Conservation (phyloP, 169 alveolate species). For the Plasmodium malariae region DNA sequence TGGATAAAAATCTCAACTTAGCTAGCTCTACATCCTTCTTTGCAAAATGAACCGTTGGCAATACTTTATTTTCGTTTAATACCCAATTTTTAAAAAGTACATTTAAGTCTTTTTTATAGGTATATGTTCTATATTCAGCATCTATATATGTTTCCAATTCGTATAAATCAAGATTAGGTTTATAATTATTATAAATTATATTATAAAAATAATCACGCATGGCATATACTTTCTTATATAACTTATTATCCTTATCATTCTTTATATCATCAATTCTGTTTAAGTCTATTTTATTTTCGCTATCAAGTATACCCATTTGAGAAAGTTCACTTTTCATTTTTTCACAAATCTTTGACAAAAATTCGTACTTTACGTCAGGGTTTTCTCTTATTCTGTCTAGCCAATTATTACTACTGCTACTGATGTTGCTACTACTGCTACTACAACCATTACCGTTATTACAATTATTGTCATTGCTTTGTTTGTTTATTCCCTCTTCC, state of each 20-base stretch:
- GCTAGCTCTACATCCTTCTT: conserved; percentile 75
- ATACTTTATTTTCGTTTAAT: conserved; percentile 46
- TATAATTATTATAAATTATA: conserved; percentile 59
- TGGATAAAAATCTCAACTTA: conserved; percentile 46
- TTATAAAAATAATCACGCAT: conserved; percentile 76
- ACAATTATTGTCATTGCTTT: background rate
- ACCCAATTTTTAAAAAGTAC: conserved; percentile 68
- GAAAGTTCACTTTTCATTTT: conserved; percentile 49
- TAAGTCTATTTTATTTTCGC: conserved; percentile 50
- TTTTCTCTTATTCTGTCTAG: conserved; percentile 40
- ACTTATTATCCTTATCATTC: conserved; percentile 53
- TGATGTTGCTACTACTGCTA: background rate
- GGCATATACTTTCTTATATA: conserved; percentile 74
- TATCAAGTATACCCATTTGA: conserved; percentile 35
- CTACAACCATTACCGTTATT: background rate
- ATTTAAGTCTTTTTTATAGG: conserved; percentile 64
- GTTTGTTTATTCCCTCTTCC: background rate
- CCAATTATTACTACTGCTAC: background rate
- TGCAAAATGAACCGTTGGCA: conserved; percentile 69
- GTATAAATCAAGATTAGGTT: conserved; percentile 68
- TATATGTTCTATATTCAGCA: conserved; percentile 71
- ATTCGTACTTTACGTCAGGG: conserved; percentile 21
- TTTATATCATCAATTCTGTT: conserved; percentile 73
- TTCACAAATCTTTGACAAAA: conserved; percentile 59
- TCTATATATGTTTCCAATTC: conserved; percentile 72